These are phyloP conservation scores for Penicillium antarcticum DNA, from an alignment of 495 filamentous ascomycete genomes.

Conservation along the genomic window DNA sequence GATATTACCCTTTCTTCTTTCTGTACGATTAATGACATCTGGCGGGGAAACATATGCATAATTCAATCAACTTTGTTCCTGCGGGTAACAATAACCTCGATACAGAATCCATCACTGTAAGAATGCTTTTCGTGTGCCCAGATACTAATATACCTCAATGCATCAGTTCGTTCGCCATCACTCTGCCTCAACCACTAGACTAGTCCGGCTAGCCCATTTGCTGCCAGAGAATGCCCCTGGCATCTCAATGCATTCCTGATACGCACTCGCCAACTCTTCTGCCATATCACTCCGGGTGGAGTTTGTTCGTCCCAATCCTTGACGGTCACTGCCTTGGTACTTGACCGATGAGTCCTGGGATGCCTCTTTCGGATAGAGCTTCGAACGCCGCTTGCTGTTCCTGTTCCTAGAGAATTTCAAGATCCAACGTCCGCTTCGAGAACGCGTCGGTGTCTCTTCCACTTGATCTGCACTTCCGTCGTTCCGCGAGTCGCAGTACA, in stretches of 20 bases:
- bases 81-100: slow-evolving; percentile 11
- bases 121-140: not conserved
- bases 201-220: slow-evolving; percentile 24
- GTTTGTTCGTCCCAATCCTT: slow-evolving; percentile 4
- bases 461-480: slow-evolving; percentile 7
- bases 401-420: slow-evolving; percentile 12
- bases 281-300: slow-evolving; percentile 14
- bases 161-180: not conserved
- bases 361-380: slow-evolving; percentile 4
- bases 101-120: slow-evolving; percentile 4
- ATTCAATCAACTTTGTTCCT: slow-evolving; percentile 4
- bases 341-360: slow-evolving; percentile 10
- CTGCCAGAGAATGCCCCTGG: slow-evolving; percentile 27
- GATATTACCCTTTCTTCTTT: slow-evolving; percentile 26
- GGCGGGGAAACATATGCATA: slow-evolving; percentile 15
- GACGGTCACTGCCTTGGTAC: slow-evolving; percentile 10
- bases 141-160: not conserved
- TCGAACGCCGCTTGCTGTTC: slow-evolving; percentile 11
- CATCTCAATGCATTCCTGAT: slow-evolving; percentile 30
- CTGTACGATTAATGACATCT: slow-evolving; percentile 39
- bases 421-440: slow-evolving; percentile 13
- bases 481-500: not conserved
- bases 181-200: slow-evolving; percentile 12
- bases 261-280: slow-evolving; percentile 20
- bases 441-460: slow-evolving; percentile 4